Percentiles rank a stretch among this genome's conserved stretches.
phyloP scores from a whole-genome alignment of 1,284 basidiomycete species.

The Lentinula novae-zelandiae region DNA sequence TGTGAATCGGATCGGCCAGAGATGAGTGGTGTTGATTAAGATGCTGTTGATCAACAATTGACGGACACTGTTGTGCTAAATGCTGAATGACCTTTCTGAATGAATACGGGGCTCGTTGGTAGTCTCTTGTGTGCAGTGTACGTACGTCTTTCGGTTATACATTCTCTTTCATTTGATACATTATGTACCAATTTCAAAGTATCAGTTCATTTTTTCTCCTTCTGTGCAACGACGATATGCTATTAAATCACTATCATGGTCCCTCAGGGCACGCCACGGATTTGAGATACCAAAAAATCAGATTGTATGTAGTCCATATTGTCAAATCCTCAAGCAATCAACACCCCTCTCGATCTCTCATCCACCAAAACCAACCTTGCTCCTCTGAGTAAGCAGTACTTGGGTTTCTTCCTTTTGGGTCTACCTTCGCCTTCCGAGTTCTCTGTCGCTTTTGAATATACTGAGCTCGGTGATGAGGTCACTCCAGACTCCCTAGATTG shows the following conservation, averaged over 20 bases:
- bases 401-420: constrained; percentile 16
- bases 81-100: neutral
- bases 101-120: neutral
- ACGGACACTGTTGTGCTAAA: neutral
- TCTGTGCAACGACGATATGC: neutral
- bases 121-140: neutral
- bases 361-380: constrained; percentile 43
- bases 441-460: constrained; percentile 7
- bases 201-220: neutral
- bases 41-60: neutral
- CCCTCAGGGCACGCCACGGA: neutral
- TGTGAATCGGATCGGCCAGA: constrained; percentile 11
- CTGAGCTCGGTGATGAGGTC: constrained; percentile 15
- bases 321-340: constrained; percentile 29
- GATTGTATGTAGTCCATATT: too few relatives aligned
- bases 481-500: neutral
- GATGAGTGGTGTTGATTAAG: neutral
- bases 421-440: neutral
- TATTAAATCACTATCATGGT: neutral
- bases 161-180: neutral
- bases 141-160: neutral
- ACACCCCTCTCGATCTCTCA: constrained; percentile 35
- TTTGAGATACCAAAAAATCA: too few relatives aligned
- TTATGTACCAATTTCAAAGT: neutral
- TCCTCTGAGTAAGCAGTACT: constrained; percentile 32